Percentiles rank a stretch among this genome's conserved stretches.
phyloP scores from a whole-genome alignment of 2,329 filamentous ascomycete genomes.

The Cladosporium halotolerans region DNA sequence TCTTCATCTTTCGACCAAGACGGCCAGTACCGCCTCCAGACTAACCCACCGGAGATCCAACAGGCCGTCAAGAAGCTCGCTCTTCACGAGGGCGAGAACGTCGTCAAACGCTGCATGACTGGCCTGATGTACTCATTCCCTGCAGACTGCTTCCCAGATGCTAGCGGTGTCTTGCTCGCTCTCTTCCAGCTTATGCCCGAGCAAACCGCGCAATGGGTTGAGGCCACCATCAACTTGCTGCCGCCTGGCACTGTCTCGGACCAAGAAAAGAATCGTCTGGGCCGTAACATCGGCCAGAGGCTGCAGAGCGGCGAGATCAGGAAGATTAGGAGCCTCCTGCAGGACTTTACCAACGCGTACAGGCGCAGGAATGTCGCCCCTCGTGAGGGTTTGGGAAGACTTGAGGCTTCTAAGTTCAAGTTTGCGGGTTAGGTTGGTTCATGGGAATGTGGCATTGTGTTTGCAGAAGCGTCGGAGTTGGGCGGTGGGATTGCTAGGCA shows the following conservation, averaged over 20 bases:
- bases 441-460: neutral
- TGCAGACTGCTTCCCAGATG: slow-evolving; percentile 89
- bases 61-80: slow-evolving; percentile 68
- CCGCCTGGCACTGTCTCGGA: slow-evolving; percentile 75
- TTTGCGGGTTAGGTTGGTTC: slow-evolving; percentile 42
- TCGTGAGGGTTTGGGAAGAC: slow-evolving; percentile 76
- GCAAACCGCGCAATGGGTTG: slow-evolving; percentile 75
- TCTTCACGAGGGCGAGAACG: slow-evolving; percentile 58
- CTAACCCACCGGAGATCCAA: slow-evolving; percentile 64
- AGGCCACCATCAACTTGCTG: slow-evolving; percentile 74
- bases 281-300: slow-evolving; percentile 70
- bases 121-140: slow-evolving; percentile 99
- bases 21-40: slow-evolving; percentile 37
- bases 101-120: slow-evolving; percentile 84
- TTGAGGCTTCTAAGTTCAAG: slow-evolving; percentile 82
- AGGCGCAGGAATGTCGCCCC: slow-evolving; percentile 92
- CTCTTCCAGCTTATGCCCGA: slow-evolving; percentile 81
- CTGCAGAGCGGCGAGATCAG: slow-evolving; percentile 63
- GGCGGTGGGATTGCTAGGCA: neutral
- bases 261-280: slow-evolving; percentile 71
- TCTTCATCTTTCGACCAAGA: slow-evolving; percentile 54
- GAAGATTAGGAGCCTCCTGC: slow-evolving; percentile 76
- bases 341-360: slow-evolving; percentile 96
- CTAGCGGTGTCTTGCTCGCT: slow-evolving; percentile 82
- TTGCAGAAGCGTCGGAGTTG: slow-evolving; percentile 5